These are phyloP conservation scores for Picea abies DNA, from an alignment of 83 land plant species.

Conservation along the genomic window DNA sequence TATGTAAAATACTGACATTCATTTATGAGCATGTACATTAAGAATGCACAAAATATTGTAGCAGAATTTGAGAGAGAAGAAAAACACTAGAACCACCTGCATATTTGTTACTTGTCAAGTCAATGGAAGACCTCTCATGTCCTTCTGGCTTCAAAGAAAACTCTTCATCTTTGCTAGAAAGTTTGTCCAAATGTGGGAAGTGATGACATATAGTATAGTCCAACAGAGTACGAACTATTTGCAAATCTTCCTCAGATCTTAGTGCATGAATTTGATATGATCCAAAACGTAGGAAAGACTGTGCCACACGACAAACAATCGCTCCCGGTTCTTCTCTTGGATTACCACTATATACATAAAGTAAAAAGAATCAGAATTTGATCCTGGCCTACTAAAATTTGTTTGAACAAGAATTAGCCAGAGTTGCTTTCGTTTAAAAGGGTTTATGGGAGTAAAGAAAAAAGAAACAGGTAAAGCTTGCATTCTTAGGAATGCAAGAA, in stretches of 20 bases:
- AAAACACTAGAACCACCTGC: conserved; percentile 30
- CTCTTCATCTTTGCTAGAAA: too few species aligned
- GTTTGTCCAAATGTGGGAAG: too few species aligned
- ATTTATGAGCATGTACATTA: background rate
- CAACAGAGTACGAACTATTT: too few species aligned
- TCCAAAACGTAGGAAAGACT: too few species aligned
- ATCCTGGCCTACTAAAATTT: background rate
- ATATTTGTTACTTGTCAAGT: too few species aligned
- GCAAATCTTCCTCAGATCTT: too few species aligned
- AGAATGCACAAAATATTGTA: background rate
- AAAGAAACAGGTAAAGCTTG: background rate
- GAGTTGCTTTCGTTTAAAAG: too few species aligned
- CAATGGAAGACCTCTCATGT: too few species aligned
- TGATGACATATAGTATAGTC: too few species aligned
- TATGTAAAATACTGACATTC: background rate
- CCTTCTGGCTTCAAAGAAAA: too few species aligned
- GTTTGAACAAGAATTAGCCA: background rate
- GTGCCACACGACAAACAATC: too few species aligned
- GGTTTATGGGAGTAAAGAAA: background rate
- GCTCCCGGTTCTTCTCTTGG: conserved; percentile 20
- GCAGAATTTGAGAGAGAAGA: background rate
- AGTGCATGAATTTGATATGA: too few species aligned
- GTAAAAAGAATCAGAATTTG: background rate
- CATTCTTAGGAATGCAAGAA: background rate
- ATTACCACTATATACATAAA: conserved; percentile 75